Evolutionary conservation across 768 basidiomycete genomes (phyloP).

Genomic region (Trametes cubensis): DNA sequence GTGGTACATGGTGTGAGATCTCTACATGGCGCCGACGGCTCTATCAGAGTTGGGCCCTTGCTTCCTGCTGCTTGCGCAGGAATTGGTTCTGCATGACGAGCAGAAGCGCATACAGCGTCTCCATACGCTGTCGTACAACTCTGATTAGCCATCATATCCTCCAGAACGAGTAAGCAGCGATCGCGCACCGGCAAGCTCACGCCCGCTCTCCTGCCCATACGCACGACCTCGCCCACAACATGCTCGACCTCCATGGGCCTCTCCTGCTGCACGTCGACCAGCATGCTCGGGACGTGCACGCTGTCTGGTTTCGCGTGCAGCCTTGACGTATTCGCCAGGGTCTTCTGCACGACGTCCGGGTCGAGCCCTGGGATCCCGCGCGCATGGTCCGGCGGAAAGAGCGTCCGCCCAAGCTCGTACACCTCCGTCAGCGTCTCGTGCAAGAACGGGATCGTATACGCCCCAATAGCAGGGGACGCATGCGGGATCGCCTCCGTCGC

Average conservation of each 20-base stretch:
- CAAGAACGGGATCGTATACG: constrained; percentile 51
- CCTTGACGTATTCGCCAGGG: constrained; percentile 42
- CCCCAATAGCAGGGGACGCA: constrained; percentile 39
- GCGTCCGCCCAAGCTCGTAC: constrained; percentile 43
- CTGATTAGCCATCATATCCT: neutral
- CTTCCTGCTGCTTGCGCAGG: constrained; percentile 34
- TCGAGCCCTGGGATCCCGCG: constrained; percentile 46
- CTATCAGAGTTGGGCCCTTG: neutral
- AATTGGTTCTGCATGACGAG: constrained; percentile 66
- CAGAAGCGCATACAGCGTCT: constrained; percentile 60
- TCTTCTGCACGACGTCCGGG: constrained; percentile 42
- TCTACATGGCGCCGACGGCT: neutral
- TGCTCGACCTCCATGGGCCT: constrained; percentile 69
- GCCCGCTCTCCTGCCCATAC: constrained; percentile 48
- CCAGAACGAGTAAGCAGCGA: neutral
- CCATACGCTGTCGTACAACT: constrained; percentile 49
- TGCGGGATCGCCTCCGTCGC: constrained; percentile 16
- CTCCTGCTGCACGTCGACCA: constrained; percentile 56
- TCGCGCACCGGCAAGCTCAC: constrained; percentile 54
- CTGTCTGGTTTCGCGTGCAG: constrained; percentile 47
- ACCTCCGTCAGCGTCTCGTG: constrained; percentile 50
- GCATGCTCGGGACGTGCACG: constrained; percentile 60
- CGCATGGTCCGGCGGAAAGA: constrained; percentile 45
- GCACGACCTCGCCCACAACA: constrained; percentile 62
- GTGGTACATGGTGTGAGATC: neutral